Evolutionary conservation across 345 rosid species (phyloP), one percentile per base, ranked within the genome.

Genomic region (Luvunga scandens): DNA sequence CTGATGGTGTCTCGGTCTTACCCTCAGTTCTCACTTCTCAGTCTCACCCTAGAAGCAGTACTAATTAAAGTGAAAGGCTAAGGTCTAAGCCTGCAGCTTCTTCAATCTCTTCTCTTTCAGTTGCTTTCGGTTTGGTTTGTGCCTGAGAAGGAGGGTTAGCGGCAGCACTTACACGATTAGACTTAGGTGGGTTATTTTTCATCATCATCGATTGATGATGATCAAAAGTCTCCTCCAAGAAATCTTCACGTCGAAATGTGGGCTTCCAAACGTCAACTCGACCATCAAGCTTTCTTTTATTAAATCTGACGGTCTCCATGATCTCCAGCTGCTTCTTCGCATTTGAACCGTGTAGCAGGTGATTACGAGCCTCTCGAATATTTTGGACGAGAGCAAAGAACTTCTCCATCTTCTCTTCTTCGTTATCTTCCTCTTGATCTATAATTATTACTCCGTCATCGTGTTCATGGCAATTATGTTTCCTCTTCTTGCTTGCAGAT

Each of bases 351-450:
- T 4, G 71, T 69, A 61, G 45, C n/a, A 85, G 72, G 61, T 72
- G 76, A 21, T 78, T 79, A 34, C 90, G 88, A 68, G 80, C 83
- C 75, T 87, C 86, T 2, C 78, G 82, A 9, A 85, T 72, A 78
- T 66, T 73, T 33, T 62, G 78, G 68, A 87, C 66, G 48, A 87
- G 81, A 57, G 85, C 83, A 59, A 77, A 85, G 81, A 87, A 87
- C 63, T 81, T 71, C 80, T 87, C 90, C 13, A 87, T 85, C 59
- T 81, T 80, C 31, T 75, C 83, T 21, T 83, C 85, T 31, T 86
- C 88, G 27, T 66, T 38, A 2, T 79, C 80, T 24, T 83, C 81
- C 1, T 75, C 83, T 3, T 73, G 50, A 3, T 45, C 18, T 3
- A 45, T 45, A 45, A 45, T 13, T 13, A 45, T 45, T 12, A 13